A percentile compares a stretch with the other conserved stretches of the same genome.
These are phyloP conservation scores for Phaeotremella skinneri DNA, from an alignment of 768 basidiomycete species.

Conservation along the genomic window DNA sequence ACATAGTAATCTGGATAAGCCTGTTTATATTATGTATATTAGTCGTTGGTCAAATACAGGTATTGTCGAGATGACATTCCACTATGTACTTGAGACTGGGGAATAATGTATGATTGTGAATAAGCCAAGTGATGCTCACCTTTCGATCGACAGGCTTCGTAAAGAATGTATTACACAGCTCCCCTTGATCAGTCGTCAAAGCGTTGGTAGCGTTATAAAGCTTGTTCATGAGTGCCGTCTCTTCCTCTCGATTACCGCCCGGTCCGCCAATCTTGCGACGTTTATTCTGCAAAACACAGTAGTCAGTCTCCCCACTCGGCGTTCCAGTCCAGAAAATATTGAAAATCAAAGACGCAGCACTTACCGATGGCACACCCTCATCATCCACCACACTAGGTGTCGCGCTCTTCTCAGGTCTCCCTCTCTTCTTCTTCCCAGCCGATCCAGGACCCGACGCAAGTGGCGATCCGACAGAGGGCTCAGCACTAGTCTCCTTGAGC, in stretches of 20 bases:
- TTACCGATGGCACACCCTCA: constrained; percentile 25
- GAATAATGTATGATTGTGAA: background rate
- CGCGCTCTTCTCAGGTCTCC: constrained; percentile 29
- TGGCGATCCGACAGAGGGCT: constrained; percentile 6
- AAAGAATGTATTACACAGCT: constrained; percentile 48
- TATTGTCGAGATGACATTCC: constrained; percentile 9
- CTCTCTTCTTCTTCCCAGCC: constrained; percentile 33
- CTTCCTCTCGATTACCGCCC: constrained; percentile 13
- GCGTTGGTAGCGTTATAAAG: constrained; percentile 42
- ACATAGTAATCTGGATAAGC: constrained; percentile 91
- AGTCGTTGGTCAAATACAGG: constrained; percentile 24
- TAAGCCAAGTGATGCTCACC: constrained; percentile 44
- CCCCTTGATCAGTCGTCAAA: constrained; percentile 36
- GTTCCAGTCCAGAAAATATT: background rate
- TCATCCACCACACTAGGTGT: constrained; percentile 39
- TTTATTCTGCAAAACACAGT: constrained; percentile 35
- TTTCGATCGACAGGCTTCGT: constrained; percentile 47
- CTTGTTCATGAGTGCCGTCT: constrained; percentile 32
- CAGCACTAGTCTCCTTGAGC: constrained; percentile 53
- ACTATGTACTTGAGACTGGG: background rate
- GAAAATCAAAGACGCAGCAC: constrained; percentile 2
- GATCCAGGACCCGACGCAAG: constrained; percentile 2
- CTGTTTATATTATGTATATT: constrained; percentile 51
- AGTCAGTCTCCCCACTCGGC: background rate
- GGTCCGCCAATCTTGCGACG: constrained; percentile 34